These are phyloP conservation scores for Clathrus columnatus DNA, from an alignment of 768 basidiomycete species.

Conservation along the genomic window DNA sequence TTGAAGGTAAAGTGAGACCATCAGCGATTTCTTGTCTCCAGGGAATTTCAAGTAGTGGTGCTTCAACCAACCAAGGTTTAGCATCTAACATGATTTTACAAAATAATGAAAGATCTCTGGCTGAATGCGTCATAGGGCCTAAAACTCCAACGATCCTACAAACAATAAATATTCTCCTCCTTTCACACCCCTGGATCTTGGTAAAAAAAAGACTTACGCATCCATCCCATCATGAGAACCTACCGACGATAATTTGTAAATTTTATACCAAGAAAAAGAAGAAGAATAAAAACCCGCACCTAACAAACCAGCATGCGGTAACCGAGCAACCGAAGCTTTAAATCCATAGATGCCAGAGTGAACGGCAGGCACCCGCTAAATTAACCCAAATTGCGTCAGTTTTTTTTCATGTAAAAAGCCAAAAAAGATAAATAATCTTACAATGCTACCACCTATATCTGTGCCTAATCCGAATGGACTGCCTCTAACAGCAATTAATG, in stretches of 20 bases:
- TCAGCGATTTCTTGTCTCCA: conserved; percentile 35
- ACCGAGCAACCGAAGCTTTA: conserved; percentile 39
- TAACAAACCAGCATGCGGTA: conserved; percentile 42
- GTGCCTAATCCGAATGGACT: conserved; percentile 34
- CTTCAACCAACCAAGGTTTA: conserved; percentile 39
- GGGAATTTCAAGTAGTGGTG: conserved; percentile 40
- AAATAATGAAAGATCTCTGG: conserved; percentile 40
- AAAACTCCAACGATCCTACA: conserved; percentile 36
- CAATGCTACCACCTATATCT: conserved; percentile 42
- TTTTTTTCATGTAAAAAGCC: neutral
- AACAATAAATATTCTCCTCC: neutral
- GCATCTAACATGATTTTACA: conserved; percentile 37
- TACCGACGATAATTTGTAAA: conserved; percentile 10
- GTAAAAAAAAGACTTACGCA: conserved; percentile 15
- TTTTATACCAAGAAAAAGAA: conserved; percentile 12
- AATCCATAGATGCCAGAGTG: conserved; percentile 35
- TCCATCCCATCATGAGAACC: conserved; percentile 47
- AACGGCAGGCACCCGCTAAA: conserved; percentile 32
- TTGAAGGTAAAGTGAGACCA: conserved; percentile 30
- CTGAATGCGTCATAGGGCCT: conserved; percentile 41
- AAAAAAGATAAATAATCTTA: conserved; percentile 15
- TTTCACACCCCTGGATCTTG: neutral
- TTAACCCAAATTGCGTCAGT: too few species aligned
- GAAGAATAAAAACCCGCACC: conserved; percentile 10
- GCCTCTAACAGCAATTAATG: conserved; percentile 36